These are phyloP conservation scores for Lecanosticta acicola DNA, from an alignment of 2,329 filamentous ascomycete species.

Conservation along the genomic window DNA sequence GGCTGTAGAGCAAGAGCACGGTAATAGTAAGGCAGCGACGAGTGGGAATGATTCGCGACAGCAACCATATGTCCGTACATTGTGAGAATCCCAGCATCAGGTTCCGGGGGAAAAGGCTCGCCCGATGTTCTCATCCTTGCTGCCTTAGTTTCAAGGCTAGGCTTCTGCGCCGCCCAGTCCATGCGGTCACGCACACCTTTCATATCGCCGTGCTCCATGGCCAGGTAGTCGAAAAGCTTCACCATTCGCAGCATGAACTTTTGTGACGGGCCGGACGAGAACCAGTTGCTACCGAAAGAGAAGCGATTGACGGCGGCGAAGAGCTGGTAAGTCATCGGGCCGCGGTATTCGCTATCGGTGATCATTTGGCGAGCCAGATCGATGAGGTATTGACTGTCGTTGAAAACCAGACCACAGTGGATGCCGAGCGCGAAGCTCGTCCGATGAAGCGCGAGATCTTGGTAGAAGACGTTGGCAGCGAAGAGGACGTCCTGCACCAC, in stretches of 20 bases:
- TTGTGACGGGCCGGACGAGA: conserved; percentile 73
- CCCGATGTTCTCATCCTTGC: conserved; percentile 15
- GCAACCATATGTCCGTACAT: conserved; percentile 79
- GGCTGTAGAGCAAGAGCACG: conserved; percentile 61
- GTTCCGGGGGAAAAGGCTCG: conserved; percentile 22
- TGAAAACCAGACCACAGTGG: conserved; percentile 73
- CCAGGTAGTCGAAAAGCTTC: conserved; percentile 72
- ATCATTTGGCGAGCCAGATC: conserved; percentile 77
- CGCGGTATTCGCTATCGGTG: conserved; percentile 61
- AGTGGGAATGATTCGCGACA: conserved; percentile 73
- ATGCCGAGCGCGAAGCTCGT: conserved; percentile 24
- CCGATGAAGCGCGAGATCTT: conserved; percentile 36
- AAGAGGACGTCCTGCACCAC: conserved; percentile 67
- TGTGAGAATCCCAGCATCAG: conserved; percentile 77
- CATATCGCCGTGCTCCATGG: conserved; percentile 40
- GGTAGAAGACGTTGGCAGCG: conserved; percentile 79
- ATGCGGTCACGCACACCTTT: conserved; percentile 44
- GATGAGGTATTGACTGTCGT: conserved; percentile 70
- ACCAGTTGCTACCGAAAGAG: conserved; percentile 68
- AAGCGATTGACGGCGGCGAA: conserved; percentile 73
- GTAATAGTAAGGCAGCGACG: conserved; percentile 83
- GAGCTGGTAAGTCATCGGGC: conserved; percentile 76
- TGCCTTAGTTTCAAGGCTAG: conserved; percentile 32
- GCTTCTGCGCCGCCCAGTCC: conserved; percentile 39
- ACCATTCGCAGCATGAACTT: conserved; percentile 91